Evolutionary conservation across 345 rosid genomes (phyloP).

Genomic region (Carallia pectinifolia): DNA sequence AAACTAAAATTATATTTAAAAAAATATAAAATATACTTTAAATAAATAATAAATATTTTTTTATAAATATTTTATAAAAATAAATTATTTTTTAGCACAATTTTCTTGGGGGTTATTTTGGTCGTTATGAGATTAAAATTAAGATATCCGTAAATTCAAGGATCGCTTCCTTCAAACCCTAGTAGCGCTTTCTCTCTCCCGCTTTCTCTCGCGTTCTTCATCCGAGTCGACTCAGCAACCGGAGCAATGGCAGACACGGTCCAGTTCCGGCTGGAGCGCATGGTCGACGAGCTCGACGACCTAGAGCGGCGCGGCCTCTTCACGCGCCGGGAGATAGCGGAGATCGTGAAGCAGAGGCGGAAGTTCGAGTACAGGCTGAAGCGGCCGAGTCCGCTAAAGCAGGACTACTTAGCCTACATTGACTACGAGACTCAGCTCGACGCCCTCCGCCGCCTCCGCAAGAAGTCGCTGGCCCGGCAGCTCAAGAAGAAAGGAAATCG

Average conservation of each 20-base stretch:
- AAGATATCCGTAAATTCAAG: no score
- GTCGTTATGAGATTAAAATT: no score
- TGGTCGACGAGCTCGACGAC: conserved; percentile 93
- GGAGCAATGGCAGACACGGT: conserved; percentile 79
- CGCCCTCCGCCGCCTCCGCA: conserved; percentile 65
- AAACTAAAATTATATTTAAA: no score
- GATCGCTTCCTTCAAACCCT: conserved; percentile 1
- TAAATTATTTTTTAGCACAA: no score
- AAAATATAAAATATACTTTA: no score
- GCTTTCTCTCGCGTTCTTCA: conserved; percentile 8
- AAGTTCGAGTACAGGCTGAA: conserved; percentile 90
- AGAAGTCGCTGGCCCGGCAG: conserved; percentile 46
- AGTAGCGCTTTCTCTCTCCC: not conserved
- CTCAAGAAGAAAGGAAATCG: conserved; percentile 22
- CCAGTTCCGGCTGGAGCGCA: conserved; percentile 95
- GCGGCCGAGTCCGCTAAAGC: conserved; percentile 85
- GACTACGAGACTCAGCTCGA: conserved; percentile 81
- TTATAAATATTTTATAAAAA: no score
- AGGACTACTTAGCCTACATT: conserved; percentile 74
- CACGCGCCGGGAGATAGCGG: conserved; percentile 67
- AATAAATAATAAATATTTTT: no score
- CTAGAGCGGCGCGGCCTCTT: conserved; percentile 67
- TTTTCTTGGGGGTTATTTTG: no score
- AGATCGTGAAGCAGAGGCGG: conserved; percentile 82
- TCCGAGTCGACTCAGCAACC: conserved; percentile 1